phyloP scores from a whole-genome alignment of 148 eudicot genomes.

The Rhododendron kiyosumense region DNA sequence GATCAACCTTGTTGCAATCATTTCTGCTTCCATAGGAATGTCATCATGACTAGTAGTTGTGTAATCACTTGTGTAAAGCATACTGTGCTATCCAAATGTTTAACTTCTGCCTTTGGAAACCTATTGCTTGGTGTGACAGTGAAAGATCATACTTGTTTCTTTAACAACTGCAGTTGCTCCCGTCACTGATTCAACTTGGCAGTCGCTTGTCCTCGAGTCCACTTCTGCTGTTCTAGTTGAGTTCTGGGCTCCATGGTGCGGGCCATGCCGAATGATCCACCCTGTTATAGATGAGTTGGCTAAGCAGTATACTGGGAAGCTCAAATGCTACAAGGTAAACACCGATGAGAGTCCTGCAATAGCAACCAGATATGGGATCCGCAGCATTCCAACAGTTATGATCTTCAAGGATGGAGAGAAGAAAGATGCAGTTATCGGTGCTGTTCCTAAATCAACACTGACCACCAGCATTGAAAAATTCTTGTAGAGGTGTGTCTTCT shows the following conservation, averaged over 20 bases:
- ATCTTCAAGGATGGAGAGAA: slow-evolving; percentile 89
- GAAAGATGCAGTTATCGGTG: slow-evolving; percentile 91
- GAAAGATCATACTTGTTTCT: background rate
- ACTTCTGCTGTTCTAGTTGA: slow-evolving; percentile 65
- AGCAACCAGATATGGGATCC: slow-evolving; percentile 70
- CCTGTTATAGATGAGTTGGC: slow-evolving; percentile 78
- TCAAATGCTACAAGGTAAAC: slow-evolving; percentile 81
- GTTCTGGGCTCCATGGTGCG: slow-evolving; percentile 99
- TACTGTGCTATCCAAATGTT: background rate
- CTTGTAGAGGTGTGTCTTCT: slow-evolving; percentile 30
- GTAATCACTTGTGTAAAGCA: background rate
- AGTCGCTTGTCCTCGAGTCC: slow-evolving; percentile 57
- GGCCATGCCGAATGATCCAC: slow-evolving; percentile 88
- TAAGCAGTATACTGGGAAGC: slow-evolving; percentile 64
- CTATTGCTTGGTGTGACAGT: background rate
- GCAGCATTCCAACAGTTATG: slow-evolving; percentile 89
- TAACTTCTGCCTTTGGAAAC: background rate
- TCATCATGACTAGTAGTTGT: background rate
- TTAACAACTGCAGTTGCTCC: slow-evolving; percentile 53
- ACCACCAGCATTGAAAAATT: slow-evolving; percentile 71
- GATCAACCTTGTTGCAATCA: background rate
- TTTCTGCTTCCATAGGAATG: background rate
- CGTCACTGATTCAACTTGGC: slow-evolving; percentile 53
- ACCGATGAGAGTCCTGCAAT: slow-evolving; percentile 75
- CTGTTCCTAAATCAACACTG: slow-evolving; percentile 78